phyloP scores from a whole-genome alignment of 75 land plant species.

The Adiantum capillusveneris region DNA sequence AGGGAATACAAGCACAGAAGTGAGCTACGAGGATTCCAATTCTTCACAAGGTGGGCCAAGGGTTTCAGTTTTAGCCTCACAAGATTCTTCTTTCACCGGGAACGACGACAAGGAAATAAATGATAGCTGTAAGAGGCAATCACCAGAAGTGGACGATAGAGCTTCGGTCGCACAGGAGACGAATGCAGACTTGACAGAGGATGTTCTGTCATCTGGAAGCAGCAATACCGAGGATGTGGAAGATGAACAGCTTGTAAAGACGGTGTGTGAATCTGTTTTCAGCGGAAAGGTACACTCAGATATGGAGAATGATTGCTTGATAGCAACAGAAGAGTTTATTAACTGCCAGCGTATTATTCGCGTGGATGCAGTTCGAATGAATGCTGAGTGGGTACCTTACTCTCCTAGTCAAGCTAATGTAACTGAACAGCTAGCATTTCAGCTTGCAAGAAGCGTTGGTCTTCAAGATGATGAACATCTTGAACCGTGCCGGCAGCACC shows the following conservation, averaged over 20 bases:
- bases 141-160: no score
- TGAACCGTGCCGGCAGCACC: slow-evolving; percentile 60
- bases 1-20: neutral
- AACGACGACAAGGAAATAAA: neutral
- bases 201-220: neutral
- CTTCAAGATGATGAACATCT: slow-evolving; percentile 75
- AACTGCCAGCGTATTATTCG: slow-evolving; percentile 87
- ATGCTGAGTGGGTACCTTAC: slow-evolving; percentile 62
- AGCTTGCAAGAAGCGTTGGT: slow-evolving; percentile 46
- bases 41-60: neutral
- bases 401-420: slow-evolving; percentile 60
- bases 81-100: neutral
- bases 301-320: slow-evolving; percentile 2
- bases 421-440: slow-evolving; percentile 35
- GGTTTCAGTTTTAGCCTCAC: neutral
- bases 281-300: slow-evolving; percentile 5
- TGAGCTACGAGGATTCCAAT: neutral
- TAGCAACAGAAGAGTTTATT: slow-evolving; percentile 51
- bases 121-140: neutral
- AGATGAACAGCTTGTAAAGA: neutral
- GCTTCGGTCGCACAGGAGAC: neutral
- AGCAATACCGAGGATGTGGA: neutral
- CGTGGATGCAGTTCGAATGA: slow-evolving; percentile 78
- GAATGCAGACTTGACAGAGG: neutral
- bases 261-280: neutral